phyloP scores from a whole-genome alignment of 345 rosid genomes.

The Camelina sativa region DNA sequence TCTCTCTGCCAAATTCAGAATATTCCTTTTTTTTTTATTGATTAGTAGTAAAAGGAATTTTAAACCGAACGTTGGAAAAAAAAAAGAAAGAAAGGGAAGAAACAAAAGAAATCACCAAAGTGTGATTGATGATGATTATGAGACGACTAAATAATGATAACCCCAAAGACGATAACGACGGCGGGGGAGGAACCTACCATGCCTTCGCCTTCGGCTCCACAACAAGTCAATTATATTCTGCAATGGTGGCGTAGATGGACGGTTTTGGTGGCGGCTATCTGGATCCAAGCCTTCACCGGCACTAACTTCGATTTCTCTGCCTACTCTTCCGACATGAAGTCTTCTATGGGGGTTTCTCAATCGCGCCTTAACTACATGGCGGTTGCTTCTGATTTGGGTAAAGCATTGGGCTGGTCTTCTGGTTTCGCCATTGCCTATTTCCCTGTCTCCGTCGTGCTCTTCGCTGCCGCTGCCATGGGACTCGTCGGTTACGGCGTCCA shows the following conservation, averaged over 20 bases:
- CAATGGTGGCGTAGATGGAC: slow-evolving; percentile 65
- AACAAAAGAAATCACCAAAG: background rate
- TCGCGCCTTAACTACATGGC: slow-evolving; percentile 70
- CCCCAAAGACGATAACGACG: background rate
- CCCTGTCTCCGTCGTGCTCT: slow-evolving; percentile 61
- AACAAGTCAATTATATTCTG: slow-evolving; percentile 4
- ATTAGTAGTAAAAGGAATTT: slow-evolving; percentile 27
- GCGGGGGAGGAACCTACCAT: background rate
- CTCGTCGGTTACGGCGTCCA: slow-evolving; percentile 67
- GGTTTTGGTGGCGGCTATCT: slow-evolving; percentile 62
- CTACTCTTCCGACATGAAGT: slow-evolving; percentile 65
- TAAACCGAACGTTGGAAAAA: slow-evolving; percentile 21
- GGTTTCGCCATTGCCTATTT: slow-evolving; percentile 58
- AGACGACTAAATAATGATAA: slow-evolving; percentile 32
- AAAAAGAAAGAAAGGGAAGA: background rate
- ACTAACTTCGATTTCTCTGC: slow-evolving; percentile 82
- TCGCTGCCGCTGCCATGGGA: slow-evolving; percentile 61
- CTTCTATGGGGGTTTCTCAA: slow-evolving; percentile 74
- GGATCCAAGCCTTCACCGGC: slow-evolving; percentile 87
- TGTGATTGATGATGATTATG: background rate
- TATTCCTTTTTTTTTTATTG: too few species aligned
- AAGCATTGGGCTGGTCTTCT: slow-evolving; percentile 78
- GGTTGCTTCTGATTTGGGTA: slow-evolving; percentile 80
- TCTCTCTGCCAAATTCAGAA: too few species aligned
- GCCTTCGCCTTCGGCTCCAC: background rate